Evolutionary conservation across 805 yeast genomes (phyloP).

Genomic region (Suhomyces vadensis): DNA sequence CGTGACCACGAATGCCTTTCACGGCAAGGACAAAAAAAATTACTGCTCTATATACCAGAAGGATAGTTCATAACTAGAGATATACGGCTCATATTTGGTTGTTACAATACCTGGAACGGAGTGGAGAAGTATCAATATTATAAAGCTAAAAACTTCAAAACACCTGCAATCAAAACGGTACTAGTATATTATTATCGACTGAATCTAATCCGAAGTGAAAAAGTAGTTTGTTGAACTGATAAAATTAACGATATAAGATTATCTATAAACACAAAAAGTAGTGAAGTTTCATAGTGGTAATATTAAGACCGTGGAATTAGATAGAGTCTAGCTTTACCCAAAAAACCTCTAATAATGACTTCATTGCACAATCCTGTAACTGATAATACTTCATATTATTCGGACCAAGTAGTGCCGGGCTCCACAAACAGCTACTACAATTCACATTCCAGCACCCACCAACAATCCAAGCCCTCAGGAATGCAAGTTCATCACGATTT

Average conservation of each 20-base stretch:
- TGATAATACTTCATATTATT: constrained; percentile 23
- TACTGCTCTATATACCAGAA: neutral
- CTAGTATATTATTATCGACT: no score
- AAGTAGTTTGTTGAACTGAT: no score
- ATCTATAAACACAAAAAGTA: no score
- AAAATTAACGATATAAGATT: no score
- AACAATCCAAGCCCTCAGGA: constrained; percentile 3
- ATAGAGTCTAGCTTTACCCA: neutral
- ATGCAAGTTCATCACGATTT: constrained; percentile 1
- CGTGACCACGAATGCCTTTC: neutral
- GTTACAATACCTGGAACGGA: neutral
- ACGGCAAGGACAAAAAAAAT: neutral
- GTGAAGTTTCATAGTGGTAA: no score
- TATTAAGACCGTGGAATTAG: no score
- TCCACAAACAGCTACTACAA: constrained; percentile 15
- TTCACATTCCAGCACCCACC: constrained; percentile 11
- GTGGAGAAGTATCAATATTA: neutral
- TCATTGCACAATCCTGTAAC: constrained; percentile 30
- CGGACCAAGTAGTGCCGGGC: constrained; percentile 12
- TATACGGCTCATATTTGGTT: neutral
- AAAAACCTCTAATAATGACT: constrained; percentile 19
- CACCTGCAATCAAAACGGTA: no score
- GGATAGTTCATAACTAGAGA: neutral
- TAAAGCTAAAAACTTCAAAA: no score
- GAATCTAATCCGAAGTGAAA: no score